Percentiles rank a stretch among this genome's conserved stretches.
Conservation (phyloP, 495 filamentous ascomycete species). For the Sordaria brevicollis region DNA sequence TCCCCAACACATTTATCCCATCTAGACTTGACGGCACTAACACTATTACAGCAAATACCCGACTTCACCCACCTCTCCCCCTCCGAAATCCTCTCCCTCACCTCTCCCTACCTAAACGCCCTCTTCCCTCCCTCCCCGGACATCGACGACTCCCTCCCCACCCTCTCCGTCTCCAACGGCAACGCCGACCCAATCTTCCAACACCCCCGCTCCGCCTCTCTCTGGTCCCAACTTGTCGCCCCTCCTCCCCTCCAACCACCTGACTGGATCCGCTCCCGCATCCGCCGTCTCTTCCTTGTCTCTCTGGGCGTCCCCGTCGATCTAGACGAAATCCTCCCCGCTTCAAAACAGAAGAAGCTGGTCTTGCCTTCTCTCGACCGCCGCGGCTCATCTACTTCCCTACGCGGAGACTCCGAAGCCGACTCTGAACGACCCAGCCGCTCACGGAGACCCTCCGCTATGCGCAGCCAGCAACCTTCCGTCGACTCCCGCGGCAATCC, state of each 20-base stretch:
- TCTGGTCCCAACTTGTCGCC: slow-evolving; percentile 94
- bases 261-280: slow-evolving; percentile 95
- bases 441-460: slow-evolving; percentile 35
- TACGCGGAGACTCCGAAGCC: slow-evolving; percentile 9
- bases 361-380: slow-evolving; percentile 77
- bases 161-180: slow-evolving; percentile 18
- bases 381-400: slow-evolving; percentile 41
- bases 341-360: slow-evolving; percentile 95
- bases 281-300: slow-evolving; percentile 90
- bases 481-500: slow-evolving; percentile 41
- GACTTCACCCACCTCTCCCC: slow-evolving; percentile 55
- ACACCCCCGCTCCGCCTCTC: slow-evolving; percentile 63
- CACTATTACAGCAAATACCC: slow-evolving; percentile 47
- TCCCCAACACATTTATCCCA: not conserved
- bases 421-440: not conserved
- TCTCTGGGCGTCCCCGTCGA: slow-evolving; percentile 93
- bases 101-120: slow-evolving; percentile 43
- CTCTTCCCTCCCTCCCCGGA: slow-evolving; percentile 48
- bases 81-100: slow-evolving; percentile 39
- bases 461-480: slow-evolving; percentile 38
- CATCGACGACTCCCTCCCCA: slow-evolving; percentile 34
- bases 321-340: slow-evolving; percentile 91
- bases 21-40: not conserved
- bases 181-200: slow-evolving; percentile 53
- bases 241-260: slow-evolving; percentile 91